Evolutionary conservation across 352 stramenopile genomes (phyloP).

Genomic region (Phytopythium litorale): DNA sequence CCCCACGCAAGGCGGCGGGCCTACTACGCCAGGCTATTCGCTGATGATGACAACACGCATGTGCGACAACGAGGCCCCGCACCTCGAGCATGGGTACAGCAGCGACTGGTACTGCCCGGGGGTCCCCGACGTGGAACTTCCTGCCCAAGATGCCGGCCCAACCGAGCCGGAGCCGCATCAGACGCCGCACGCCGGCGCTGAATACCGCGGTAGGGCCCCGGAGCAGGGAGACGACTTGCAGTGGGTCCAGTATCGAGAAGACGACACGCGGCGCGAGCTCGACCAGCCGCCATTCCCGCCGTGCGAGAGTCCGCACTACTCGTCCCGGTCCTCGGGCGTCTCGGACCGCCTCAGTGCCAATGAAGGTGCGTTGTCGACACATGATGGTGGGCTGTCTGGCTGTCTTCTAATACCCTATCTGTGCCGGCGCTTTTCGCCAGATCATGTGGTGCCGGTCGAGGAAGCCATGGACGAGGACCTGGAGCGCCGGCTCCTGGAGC

Average conservation of each 20-base stretch:
- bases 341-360: slow-evolving; percentile 48
- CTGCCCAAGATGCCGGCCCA: too few species aligned
- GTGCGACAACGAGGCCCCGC: slow-evolving; percentile 22
- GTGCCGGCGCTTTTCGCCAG: slow-evolving; percentile 17
- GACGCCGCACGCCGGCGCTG: neutral
- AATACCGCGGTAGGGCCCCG: neutral
- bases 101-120: slow-evolving; percentile 31
- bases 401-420: slow-evolving; percentile 18
- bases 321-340: slow-evolving; percentile 56
- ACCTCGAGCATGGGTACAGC: slow-evolving; percentile 29
- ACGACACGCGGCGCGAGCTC: slow-evolving; percentile 19
- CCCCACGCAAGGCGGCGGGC: slow-evolving; percentile 1
- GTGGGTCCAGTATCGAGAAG: slow-evolving; percentile 6
- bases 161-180: too few species aligned
- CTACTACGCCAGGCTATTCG: slow-evolving; percentile 20
- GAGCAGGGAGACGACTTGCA: slow-evolving; percentile 6
- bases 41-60: slow-evolving; percentile 25
- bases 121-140: slow-evolving; percentile 2
- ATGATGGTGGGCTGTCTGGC: neutral
- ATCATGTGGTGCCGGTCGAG: slow-evolving; percentile 24
- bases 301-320: slow-evolving; percentile 61
- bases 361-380: slow-evolving; percentile 28
- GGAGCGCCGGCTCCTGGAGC: slow-evolving; percentile 50
- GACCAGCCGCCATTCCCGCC: slow-evolving; percentile 21
- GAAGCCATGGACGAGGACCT: slow-evolving; percentile 24